phyloP scores from a whole-genome alignment of 768 basidiomycete species.

The Mycena haematopus region DNA sequence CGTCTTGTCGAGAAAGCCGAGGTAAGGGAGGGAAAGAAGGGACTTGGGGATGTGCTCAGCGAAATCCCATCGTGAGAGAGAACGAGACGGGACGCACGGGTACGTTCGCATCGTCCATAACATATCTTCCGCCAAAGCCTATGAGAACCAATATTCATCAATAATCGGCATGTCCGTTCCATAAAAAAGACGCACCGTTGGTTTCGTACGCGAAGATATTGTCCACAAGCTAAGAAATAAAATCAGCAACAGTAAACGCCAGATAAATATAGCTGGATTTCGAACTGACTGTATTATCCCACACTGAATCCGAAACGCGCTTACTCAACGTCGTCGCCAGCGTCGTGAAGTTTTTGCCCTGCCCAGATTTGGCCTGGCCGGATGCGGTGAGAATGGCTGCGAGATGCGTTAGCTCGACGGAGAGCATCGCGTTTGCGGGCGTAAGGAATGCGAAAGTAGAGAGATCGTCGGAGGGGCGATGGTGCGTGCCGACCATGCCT shows the following conservation, averaged over 20 bases:
- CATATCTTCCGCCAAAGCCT: constrained; percentile 69
- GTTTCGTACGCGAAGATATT: constrained; percentile 80
- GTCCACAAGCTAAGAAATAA: constrained; percentile 55
- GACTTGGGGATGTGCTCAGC: constrained; percentile 49
- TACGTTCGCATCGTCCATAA: constrained; percentile 89
- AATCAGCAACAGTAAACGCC: neutral
- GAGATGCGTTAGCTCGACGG: constrained; percentile 71
- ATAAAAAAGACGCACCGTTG: constrained; percentile 45
- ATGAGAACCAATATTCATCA: too few species aligned
- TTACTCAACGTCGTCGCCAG: constrained; percentile 64
- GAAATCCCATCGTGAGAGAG: neutral
- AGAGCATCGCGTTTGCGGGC: constrained; percentile 84
- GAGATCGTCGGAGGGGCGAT: constrained; percentile 79
- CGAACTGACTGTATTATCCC: constrained; percentile 60
- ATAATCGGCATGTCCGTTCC: too few species aligned
- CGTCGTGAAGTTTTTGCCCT: constrained; percentile 55
- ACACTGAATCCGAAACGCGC: constrained; percentile 64
- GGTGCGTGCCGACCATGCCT: constrained; percentile 72
- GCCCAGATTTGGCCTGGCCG: constrained; percentile 42
- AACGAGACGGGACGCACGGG: constrained; percentile 55
- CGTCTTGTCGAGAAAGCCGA: constrained; percentile 71
- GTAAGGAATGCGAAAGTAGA: constrained; percentile 77
- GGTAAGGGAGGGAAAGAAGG: constrained; percentile 78
- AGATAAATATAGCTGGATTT: neutral
- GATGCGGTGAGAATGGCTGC: constrained; percentile 53